Percentiles rank a stretch among this genome's conserved stretches.
Evolutionary conservation across 192 early-diverging fungal genomes (phyloP).

Genomic region (Coemansia sp.): DNA sequence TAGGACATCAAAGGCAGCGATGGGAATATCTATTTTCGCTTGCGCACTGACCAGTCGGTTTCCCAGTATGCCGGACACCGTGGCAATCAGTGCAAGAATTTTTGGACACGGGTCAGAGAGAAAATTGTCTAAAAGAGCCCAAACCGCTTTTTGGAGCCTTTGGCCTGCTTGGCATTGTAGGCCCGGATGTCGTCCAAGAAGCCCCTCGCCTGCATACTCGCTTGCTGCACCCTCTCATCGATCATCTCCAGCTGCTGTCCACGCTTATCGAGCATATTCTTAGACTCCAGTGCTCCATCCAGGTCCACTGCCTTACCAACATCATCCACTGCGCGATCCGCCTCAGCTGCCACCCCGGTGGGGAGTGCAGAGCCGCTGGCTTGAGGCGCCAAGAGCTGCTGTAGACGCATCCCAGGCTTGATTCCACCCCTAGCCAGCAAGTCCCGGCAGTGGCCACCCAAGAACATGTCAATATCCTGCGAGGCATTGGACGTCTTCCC

Average conservation of each 20-base stretch:
- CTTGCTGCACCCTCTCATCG: constrained; percentile 16
- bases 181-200: constrained; percentile 40
- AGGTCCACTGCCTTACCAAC: constrained; percentile 6
- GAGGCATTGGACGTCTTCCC: constrained; percentile 32
- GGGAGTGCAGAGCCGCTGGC: not conserved
- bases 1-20: not conserved
- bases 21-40: not conserved
- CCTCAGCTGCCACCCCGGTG: not conserved
- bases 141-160: constrained; percentile 28
- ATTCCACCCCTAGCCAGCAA: constrained; percentile 16
- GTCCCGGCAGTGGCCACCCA: constrained; percentile 30
- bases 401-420: constrained; percentile 24
- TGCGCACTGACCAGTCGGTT: not conserved
- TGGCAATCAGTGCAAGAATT: not conserved
- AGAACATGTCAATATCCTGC: constrained; percentile 28
- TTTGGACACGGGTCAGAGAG: not conserved
- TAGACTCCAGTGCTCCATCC: constrained; percentile 11
- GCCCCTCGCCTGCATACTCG: constrained; percentile 18
- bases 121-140: constrained; percentile 18
- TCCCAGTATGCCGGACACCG: not conserved
- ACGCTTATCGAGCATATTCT: constrained; percentile 36
- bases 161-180: constrained; percentile 44
- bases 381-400: not conserved
- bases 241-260: constrained; percentile 35
- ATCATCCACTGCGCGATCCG: constrained; percentile 3